Evolutionary conservation across 129 eudicot genomes (phyloP).

Genomic region (Saposhnikovia divaricata): DNA sequence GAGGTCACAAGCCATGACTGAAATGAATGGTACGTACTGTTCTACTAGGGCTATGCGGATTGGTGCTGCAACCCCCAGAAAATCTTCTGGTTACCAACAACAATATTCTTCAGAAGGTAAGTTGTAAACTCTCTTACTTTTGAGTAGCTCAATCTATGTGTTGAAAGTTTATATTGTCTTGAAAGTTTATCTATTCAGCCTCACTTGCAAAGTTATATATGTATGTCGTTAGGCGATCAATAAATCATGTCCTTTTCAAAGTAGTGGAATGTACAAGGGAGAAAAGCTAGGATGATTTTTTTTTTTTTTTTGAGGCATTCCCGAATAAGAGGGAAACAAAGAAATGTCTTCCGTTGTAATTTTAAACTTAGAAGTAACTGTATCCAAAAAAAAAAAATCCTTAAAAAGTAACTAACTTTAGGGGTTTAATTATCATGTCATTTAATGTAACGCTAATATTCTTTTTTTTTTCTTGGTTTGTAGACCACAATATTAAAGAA

Average conservation of each 20-base stretch:
- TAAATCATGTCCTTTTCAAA: neutral
- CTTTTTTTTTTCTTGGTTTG: neutral
- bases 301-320: neutral
- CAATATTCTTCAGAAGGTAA: slow-evolving; percentile 10
- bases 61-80: slow-evolving; percentile 24
- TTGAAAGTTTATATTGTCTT: too few relatives aligned
- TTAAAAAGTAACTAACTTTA: too few relatives aligned
- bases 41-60: slow-evolving; percentile 24
- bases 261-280: neutral
- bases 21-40: slow-evolving; percentile 24
- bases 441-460: neutral
- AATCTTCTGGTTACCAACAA: slow-evolving; percentile 17
- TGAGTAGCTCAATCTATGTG: too few relatives aligned
- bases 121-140: neutral
- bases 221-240: neutral
- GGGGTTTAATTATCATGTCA: neutral
- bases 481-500: neutral
- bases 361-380: too few relatives aligned
- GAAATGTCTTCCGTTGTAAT: too few relatives aligned
- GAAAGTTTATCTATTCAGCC: neutral
- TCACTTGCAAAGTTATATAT: neutral
- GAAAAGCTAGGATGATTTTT: neutral
- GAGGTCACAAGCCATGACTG: slow-evolving; percentile 25
- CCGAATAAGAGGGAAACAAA: neutral
- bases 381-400: too few relatives aligned